Evolutionary conservation across 2,329 filamentous ascomycete species (phyloP), one percentile per base, ranked within the genome.

Genomic region (Botrytis sinoallii): DNA sequence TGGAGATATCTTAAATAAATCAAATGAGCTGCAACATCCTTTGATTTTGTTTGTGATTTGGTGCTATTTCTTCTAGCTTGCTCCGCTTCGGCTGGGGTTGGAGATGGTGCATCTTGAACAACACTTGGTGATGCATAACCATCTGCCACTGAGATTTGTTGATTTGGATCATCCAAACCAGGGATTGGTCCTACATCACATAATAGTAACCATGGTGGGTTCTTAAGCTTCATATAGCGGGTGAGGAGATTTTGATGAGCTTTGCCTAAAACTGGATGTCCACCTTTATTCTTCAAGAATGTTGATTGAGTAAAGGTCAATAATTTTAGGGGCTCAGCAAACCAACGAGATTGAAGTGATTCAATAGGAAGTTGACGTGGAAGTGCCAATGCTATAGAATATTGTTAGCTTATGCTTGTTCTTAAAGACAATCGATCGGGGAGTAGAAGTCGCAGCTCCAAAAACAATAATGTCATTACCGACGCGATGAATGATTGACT

Each of bases 1-100:
- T 98, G 94, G 1, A 99, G 85, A 83, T 96, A 92, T 76, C 92
- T 89, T 74, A 99, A 85, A 80, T 99, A 99, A 6, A 90, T 90
- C 42, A 97, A 85, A 81, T 97, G 89, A 3, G 89, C 87, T 4
- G 88, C 88, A 2, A 86, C 85, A 74, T 91, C 86, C 78, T 87
- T 83, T 76, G 85, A 81, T 77, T 87, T 86, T 77, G 70, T 38
- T 48, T 86, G 85, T 76, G 84, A 75, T 75, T 84, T 82, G 74
- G 78, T 78, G 72, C 79, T 72, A 14, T 78, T 71, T 74, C 74
- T 82, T 12, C 80, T 75, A 60, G 81, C 83, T 25, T 88, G 84
- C 10, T 92, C 90, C 80, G 96, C 92, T 5, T 94, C 87, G 7
- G 90, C 91, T 0, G 94, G 94, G 76, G 91, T 93, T 35, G 76